phyloP scores from a whole-genome alignment of 139 green algal genomes.

The Micractinium sp. region DNA sequence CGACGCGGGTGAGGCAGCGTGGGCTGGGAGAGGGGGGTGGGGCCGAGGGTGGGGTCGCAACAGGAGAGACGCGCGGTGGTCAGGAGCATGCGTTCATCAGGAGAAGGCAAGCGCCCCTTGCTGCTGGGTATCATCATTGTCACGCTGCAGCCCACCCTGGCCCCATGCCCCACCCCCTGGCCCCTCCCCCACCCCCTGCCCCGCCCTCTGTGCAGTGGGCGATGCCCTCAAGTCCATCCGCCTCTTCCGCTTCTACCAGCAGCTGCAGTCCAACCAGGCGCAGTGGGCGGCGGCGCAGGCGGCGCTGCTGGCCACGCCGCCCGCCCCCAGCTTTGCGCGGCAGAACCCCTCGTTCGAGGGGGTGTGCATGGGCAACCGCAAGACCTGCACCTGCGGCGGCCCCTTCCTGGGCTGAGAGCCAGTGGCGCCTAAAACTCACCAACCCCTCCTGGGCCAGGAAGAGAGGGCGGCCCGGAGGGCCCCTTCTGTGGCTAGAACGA shows the following conservation, averaged over 20 bases:
- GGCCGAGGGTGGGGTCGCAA: too few relatives aligned
- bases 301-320: conserved; percentile 64
- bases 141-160: not conserved
- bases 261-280: conserved; percentile 53
- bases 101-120: not conserved
- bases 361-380: conserved; percentile 93
- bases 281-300: conserved; percentile 64
- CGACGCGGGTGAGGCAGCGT: too few relatives aligned
- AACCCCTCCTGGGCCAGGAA: too few relatives aligned
- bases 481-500: too few relatives aligned
- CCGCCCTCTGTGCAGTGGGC: conserved; percentile 1
- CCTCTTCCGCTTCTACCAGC: conserved; percentile 83
- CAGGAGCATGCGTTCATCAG: too few relatives aligned
- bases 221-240: conserved; percentile 90
- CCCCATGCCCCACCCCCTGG: not conserved
- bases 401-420: conserved; percentile 79
- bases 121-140: not conserved
- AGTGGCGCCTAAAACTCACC: too few relatives aligned
- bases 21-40: too few relatives aligned
- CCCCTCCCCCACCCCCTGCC: not conserved
- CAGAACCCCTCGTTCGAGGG: conserved; percentile 82
- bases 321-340: conserved; percentile 78
- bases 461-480: too few relatives aligned
- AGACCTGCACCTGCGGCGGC: conserved; percentile 83
- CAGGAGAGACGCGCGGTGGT: too few relatives aligned